phyloP scores from a whole-genome alignment of 805 yeast genomes.

The Candida montana region DNA sequence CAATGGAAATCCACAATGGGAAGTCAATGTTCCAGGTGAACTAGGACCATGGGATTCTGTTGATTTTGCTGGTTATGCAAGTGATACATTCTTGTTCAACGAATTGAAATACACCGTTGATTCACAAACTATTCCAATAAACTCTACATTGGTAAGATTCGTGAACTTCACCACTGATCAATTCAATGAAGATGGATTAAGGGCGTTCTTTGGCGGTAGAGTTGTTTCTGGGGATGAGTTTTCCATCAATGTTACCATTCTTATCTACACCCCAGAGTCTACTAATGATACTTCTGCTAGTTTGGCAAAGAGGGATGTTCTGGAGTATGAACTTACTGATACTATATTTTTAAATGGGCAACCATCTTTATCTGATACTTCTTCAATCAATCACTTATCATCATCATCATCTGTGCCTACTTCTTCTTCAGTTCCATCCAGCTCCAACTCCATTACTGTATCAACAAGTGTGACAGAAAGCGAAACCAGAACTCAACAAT shows the following conservation, averaged over 20 bases:
- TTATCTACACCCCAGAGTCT: slow-evolving; percentile 17
- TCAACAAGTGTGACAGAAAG: neutral
- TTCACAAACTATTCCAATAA: neutral
- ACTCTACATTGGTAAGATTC: neutral
- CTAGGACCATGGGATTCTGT: slow-evolving; percentile 1
- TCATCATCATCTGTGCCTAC: neutral
- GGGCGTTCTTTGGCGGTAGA: slow-evolving; percentile 4
- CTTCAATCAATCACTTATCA: slow-evolving; percentile 1
- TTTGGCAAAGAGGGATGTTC: slow-evolving; percentile 7
- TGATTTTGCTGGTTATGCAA: neutral
- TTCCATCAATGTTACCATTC: slow-evolving; percentile 1
- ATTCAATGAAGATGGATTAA: neutral
- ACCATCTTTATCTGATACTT: too few relatives aligned
- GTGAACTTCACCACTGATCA: neutral
- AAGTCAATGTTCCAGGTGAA: neutral
- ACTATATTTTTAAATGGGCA: too few relatives aligned
- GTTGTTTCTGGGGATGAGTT: slow-evolving; percentile 2
- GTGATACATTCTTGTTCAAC: neutral
- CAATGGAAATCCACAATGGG: slow-evolving; percentile 4
- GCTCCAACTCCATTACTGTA: neutral
- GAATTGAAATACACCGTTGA: neutral
- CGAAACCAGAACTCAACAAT: too few relatives aligned
- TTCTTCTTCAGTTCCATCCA: neutral
- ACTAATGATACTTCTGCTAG: too few relatives aligned
- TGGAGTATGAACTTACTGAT: slow-evolving; percentile 1